phyloP scores from a whole-genome alignment of 768 basidiomycete species.

The Collybia sordida region DNA sequence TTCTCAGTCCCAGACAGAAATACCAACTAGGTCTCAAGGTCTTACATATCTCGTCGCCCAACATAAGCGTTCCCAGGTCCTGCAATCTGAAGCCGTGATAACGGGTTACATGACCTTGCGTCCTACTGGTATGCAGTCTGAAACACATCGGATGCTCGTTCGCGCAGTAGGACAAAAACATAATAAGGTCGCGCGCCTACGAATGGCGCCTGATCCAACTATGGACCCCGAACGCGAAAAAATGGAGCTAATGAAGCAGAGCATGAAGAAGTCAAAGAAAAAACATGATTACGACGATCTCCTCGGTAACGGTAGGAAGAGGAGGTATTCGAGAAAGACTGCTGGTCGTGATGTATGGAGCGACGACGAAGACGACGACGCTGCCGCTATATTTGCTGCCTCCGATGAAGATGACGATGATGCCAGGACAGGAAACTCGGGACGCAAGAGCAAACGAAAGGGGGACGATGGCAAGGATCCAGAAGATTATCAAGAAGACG shows the following conservation, averaged over 20 bases:
- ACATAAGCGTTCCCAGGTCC: slow-evolving; percentile 79
- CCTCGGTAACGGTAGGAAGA: slow-evolving; percentile 46
- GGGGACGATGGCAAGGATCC: slow-evolving; percentile 52
- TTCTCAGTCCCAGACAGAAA: slow-evolving; percentile 32
- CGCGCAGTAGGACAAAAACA: slow-evolving; percentile 85
- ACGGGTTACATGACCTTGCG: slow-evolving; percentile 83
- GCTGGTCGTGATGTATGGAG: slow-evolving; percentile 48
- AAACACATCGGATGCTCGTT: slow-evolving; percentile 87
- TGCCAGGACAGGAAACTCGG: slow-evolving; percentile 26
- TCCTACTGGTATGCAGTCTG: slow-evolving; percentile 88
- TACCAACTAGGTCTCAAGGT: slow-evolving; percentile 58
- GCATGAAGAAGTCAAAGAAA: slow-evolving; percentile 62
- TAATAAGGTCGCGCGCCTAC: slow-evolving; percentile 74
- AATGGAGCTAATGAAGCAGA: slow-evolving; percentile 63
- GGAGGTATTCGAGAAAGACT: slow-evolving; percentile 40
- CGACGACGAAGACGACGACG: slow-evolving; percentile 69
- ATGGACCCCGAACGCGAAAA: slow-evolving; percentile 77
- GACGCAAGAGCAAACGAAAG: slow-evolving; percentile 48
- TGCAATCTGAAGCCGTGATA: slow-evolving; percentile 83
- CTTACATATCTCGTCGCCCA: slow-evolving; percentile 89
- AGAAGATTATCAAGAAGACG: slow-evolving; percentile 79
- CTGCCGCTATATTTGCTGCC: slow-evolving; percentile 43
- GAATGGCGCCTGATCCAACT: slow-evolving; percentile 77
- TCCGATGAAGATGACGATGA: slow-evolving; percentile 59
- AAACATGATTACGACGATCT: slow-evolving; percentile 51